These are phyloP conservation scores for Podaxis sp. DNA, from an alignment of 768 basidiomycete genomes.

Conservation along the genomic window DNA sequence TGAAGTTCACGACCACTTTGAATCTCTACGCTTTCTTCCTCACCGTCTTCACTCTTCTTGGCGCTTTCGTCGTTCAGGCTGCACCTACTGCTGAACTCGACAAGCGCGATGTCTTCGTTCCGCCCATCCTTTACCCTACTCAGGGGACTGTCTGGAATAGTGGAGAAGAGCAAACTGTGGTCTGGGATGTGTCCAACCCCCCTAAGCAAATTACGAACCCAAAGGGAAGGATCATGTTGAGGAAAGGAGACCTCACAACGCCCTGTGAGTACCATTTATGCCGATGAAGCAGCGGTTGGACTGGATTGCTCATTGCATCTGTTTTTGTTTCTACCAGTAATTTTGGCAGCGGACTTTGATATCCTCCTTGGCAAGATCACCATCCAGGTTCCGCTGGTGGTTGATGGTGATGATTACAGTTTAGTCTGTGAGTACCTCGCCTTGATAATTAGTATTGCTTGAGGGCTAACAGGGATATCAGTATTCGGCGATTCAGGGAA, in stretches of 20 bases:
- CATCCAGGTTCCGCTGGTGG: constrained; percentile 34
- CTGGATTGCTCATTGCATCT: constrained; percentile 5
- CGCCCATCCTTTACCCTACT: constrained; percentile 37
- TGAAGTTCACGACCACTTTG: constrained; percentile 11
- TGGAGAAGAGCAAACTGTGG: constrained; percentile 38
- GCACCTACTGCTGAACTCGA: constrained; percentile 20
- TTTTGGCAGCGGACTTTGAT: constrained; percentile 33
- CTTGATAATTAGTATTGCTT: not conserved
- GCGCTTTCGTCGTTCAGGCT: constrained; percentile 20
- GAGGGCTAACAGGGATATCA: constrained; percentile 6
- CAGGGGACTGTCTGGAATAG: constrained; percentile 38
- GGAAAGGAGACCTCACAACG: constrained; percentile 31
- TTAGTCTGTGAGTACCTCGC: constrained; percentile 34
- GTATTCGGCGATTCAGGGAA: constrained; percentile 36
- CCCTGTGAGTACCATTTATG: constrained; percentile 22
- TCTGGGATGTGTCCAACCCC: constrained; percentile 41
- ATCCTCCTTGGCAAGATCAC: constrained; percentile 32
- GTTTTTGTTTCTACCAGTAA: constrained; percentile 18
- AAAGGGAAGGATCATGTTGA: constrained; percentile 39
- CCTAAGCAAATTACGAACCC: constrained; percentile 51
- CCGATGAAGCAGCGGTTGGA: not conserved
- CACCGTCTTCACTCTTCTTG: constrained; percentile 15
- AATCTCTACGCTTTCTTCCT: constrained; percentile 6
- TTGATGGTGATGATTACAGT: constrained; percentile 32
- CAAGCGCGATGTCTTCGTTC: constrained; percentile 47